phyloP scores from a whole-genome alignment of 805 yeast genomes.

The Cyberlindnera sargentensis region DNA sequence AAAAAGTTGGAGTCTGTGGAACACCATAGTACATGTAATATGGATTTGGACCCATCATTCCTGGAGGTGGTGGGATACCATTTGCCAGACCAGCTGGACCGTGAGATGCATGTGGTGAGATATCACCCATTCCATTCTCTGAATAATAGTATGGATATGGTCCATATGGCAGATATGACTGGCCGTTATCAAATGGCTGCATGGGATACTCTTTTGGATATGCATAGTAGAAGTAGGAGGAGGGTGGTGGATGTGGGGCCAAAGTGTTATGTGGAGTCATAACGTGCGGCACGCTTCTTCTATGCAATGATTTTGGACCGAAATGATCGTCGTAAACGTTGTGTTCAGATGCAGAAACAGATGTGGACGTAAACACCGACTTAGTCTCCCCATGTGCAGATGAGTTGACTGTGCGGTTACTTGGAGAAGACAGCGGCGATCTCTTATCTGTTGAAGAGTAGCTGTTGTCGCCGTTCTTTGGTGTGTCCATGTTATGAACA shows the following conservation, averaged over 20 bases:
- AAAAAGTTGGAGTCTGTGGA: conserved; percentile 16
- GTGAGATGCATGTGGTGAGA: conserved; percentile 5
- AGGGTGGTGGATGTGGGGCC: conserved; percentile 21
- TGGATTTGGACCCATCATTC: conserved; percentile 10
- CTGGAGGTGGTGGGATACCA: conserved; percentile 15
- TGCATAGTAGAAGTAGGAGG: conserved; percentile 25
- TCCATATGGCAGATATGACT: conserved; percentile 16
- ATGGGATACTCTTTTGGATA: conserved; percentile 22
- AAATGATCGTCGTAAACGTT: conserved; percentile 14
- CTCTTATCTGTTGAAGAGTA: conserved; percentile 11
- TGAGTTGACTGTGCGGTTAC: conserved; percentile 16
- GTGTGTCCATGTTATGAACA: not conserved
- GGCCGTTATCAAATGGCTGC: conserved; percentile 20
- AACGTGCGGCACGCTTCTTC: conserved; percentile 11
- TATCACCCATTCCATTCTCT: conserved; percentile 17
- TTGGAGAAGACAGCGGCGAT: conserved; percentile 23
- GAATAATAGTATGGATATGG: conserved; percentile 21
- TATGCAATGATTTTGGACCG: conserved; percentile 10
- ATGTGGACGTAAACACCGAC: conserved; percentile 20
- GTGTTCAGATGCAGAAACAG: conserved; percentile 18
- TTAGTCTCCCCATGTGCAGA: conserved; percentile 20
- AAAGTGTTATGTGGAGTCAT: conserved; percentile 6
- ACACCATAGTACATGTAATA: conserved; percentile 25
- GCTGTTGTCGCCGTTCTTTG: conserved; percentile 1
- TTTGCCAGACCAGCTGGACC: conserved; percentile 7